Conservation (phyloP, 257 asterid species). For the Nicotiana attenuata region DNA sequence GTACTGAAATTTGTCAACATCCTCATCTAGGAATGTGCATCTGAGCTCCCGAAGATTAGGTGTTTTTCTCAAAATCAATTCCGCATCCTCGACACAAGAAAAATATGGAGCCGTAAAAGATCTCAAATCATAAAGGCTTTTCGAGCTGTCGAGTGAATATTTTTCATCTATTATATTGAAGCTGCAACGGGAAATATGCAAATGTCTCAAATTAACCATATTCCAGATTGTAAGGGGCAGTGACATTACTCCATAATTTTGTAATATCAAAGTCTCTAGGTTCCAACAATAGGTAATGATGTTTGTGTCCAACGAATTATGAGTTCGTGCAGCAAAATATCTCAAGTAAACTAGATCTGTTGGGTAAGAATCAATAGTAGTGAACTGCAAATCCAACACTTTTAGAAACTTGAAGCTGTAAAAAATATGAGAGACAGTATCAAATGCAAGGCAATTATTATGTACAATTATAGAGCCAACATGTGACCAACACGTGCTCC, state of each 20-base stretch:
- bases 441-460: not conserved
- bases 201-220: slow-evolving; percentile 14
- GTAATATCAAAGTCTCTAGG: slow-evolving; percentile 8
- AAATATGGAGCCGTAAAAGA: not conserved
- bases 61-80: not conserved
- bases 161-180: not conserved
- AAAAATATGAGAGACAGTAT: not conserved
- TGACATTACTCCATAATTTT: not conserved
- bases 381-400: slow-evolving; percentile 11
- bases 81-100: not conserved
- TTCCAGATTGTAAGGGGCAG: slow-evolving; percentile 4
- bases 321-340: slow-evolving; percentile 4
- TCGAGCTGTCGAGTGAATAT: not conserved
- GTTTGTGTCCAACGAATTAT: not conserved
- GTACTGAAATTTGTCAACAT: not conserved
- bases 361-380: not conserved
- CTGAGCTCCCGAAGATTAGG: slow-evolving; percentile 8
- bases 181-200: not conserved
- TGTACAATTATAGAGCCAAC: not conserved
- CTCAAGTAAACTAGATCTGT: slow-evolving; percentile 8
- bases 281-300: not conserved
- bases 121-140: not conserved
- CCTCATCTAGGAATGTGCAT: not conserved
- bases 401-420: not conserved
- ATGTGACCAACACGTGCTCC: not conserved